Base-by-base conservation (phyloP, 2,329 filamentous ascomycete genomes). In the Fusarium chaquense region DNA sequence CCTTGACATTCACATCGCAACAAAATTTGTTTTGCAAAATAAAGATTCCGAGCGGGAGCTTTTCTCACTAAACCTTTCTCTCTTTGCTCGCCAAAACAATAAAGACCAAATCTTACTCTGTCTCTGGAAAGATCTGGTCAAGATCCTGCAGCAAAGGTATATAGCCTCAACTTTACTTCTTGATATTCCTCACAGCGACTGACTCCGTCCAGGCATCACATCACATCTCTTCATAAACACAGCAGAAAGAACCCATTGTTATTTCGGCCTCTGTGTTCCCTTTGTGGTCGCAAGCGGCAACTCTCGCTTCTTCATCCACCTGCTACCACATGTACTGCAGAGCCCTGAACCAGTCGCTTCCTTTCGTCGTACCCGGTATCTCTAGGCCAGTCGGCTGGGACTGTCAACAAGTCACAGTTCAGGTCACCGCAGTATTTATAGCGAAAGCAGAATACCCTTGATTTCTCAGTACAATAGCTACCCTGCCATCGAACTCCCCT, bases 231-330 rank as follows among this genome's bases (percentile, higher is more conserved):
- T 16, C 20, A 24, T 22, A 38, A 18, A 28, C 33, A 26, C 26
- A 16, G 13, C 47, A 49, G 24, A 32, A 28, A 46, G 10, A n/a
- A 45, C 15, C 18, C 9, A n/a, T 32, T 38, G 28, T 22, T 22
- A 51, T 43, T 28, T 46, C 43, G 22, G 43, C 46, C 45, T 47
- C 36, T 70, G 65, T 71, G 54, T 36, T 51, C 50, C 62, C 33
- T 52, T 32, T 58, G 55, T 47, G 53, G 62, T 36, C 52, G 58
- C 55, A 57, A 62, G 57, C 60, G 46, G 58, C 54, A 61, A 52
- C 53, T 24, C 60, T 73, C 63, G 58, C 62, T 69, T 71, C 69
- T 65, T 65, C 68, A 44, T 43, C 65, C 62, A 43, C 65, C 68
- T 69, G 50, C 62, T 65, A 54, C 58, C 53, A 58, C 63, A 60